A percentile compares a stretch with the other conserved stretches of the same genome.
Conservation (phyloP, 257 asterid genomes). For the Lantana camara region DNA sequence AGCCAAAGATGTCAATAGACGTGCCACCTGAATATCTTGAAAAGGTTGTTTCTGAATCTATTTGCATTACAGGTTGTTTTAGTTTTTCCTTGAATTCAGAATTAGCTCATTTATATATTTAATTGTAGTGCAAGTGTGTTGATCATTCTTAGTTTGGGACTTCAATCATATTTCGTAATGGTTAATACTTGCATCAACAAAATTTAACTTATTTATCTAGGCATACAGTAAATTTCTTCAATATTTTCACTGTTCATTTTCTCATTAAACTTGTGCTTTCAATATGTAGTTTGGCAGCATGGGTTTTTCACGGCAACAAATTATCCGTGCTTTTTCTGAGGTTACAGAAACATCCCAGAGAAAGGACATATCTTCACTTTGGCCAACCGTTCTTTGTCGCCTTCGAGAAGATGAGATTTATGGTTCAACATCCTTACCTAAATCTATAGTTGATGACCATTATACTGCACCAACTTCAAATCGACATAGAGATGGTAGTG, state of each 20-base stretch:
- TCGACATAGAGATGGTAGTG: slow-evolving; percentile 35
- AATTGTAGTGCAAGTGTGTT: background rate
- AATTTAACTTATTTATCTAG: slow-evolving; percentile 6
- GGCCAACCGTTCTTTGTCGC: slow-evolving; percentile 68
- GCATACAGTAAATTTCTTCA: slow-evolving; percentile 16
- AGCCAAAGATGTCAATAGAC: slow-evolving; percentile 44
- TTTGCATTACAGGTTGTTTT: slow-evolving; percentile 16
- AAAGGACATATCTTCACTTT: slow-evolving; percentile 58
- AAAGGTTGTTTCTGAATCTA: slow-evolving; percentile 46
- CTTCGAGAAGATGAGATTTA: slow-evolving; percentile 69
- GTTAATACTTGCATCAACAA: slow-evolving; percentile 17
- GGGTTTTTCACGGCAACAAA: slow-evolving; percentile 70
- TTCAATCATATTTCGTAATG: slow-evolving; percentile 15
- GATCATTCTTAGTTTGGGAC: slow-evolving; percentile 11
- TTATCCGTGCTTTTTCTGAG: slow-evolving; percentile 49
- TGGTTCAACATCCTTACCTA: slow-evolving; percentile 44
- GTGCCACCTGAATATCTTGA: slow-evolving; percentile 63
- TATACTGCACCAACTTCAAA: slow-evolving; percentile 33
- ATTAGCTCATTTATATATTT: slow-evolving; percentile 17
- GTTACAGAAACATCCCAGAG: slow-evolving; percentile 48
- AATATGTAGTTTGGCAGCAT: slow-evolving; percentile 52
- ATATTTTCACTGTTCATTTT: slow-evolving; percentile 19
- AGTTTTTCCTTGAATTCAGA: slow-evolving; percentile 15
- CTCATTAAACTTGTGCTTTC: slow-evolving; percentile 19
- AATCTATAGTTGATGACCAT: slow-evolving; percentile 29